phyloP scores from a whole-genome alignment of 1,284 basidiomycete species.

The Leccinum fuscescens region DNA sequence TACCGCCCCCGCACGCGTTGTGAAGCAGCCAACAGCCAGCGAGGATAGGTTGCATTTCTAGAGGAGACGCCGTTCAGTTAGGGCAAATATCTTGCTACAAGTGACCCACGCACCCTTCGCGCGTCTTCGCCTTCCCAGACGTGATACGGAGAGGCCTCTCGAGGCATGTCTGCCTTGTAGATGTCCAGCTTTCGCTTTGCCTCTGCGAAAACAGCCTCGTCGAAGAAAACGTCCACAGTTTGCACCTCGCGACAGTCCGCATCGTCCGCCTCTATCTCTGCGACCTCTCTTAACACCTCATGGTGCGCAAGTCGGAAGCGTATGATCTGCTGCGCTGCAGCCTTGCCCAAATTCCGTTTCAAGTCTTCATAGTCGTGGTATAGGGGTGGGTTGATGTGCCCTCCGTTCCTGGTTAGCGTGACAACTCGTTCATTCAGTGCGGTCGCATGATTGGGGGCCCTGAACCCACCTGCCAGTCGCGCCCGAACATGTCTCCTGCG shows the following conservation, averaged over 20 bases:
- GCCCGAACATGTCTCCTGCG: slow-evolving; percentile 49
- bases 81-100: not conserved
- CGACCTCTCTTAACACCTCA: slow-evolving; percentile 46
- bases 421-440: not conserved
- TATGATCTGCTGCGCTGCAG: slow-evolving; percentile 53
- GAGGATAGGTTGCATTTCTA: slow-evolving; percentile 46
- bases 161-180: slow-evolving; percentile 47
- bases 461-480: slow-evolving; percentile 46
- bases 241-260: slow-evolving; percentile 50
- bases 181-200: slow-evolving; percentile 39
- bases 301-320: slow-evolving; percentile 61
- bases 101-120: slow-evolving; percentile 32
- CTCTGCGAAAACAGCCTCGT: slow-evolving; percentile 37
- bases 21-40: slow-evolving; percentile 45
- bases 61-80: not conserved
- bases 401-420: slow-evolving; percentile 54
- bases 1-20: slow-evolving; percentile 49
- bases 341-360: slow-evolving; percentile 45
- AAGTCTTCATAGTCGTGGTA: slow-evolving; percentile 60
- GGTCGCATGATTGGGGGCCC: not conserved
- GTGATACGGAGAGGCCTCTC: slow-evolving; percentile 38
- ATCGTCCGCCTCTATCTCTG: slow-evolving; percentile 42
- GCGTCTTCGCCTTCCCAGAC: slow-evolving; percentile 38
- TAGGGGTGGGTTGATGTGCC: slow-evolving; percentile 62
- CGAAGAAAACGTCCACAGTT: slow-evolving; percentile 49